phyloP scores from a whole-genome alignment of 306 rosid genomes.

The Psophocarpus tetragonolobus region DNA sequence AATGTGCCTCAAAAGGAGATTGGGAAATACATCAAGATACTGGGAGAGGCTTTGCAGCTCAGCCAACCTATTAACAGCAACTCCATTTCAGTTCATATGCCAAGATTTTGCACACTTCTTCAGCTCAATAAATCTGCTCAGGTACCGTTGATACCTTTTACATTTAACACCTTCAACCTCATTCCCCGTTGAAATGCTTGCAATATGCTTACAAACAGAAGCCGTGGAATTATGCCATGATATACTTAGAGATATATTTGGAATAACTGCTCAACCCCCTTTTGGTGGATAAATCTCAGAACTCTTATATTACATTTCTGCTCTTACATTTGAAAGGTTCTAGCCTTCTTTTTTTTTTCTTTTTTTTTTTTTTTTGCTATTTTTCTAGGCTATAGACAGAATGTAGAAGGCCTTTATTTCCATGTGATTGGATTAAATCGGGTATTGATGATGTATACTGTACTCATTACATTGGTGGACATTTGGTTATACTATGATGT shows the following conservation, averaged over 20 bases:
- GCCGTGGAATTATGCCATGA: neutral
- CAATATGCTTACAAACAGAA: neutral
- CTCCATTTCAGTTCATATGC: conserved; percentile 94
- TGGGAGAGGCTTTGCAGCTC: conserved; percentile 92
- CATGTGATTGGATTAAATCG: neutral
- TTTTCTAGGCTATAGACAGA: neutral
- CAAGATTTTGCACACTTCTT: conserved; percentile 94
- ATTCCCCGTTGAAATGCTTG: neutral
- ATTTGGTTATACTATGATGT: neutral
- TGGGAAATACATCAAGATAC: conserved; percentile 94
- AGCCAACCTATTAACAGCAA: conserved; percentile 98
- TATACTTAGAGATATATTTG: neutral
- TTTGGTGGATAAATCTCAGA: too few species aligned
- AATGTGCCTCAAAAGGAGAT: conserved; percentile 93
- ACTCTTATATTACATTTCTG: neutral
- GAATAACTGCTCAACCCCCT: neutral
- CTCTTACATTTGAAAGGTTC: neutral
- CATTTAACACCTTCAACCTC: conserved; percentile 14
- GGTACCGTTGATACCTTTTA: conserved; percentile 45
- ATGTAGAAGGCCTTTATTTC: neutral
- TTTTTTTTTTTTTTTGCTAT: neutral
- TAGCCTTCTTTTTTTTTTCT: neutral
- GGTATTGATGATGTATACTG: neutral
- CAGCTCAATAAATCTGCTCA: conserved; percentile 98
- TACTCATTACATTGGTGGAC: neutral